Evolutionary conservation across 2,329 filamentous ascomycete species (phyloP).

Genomic region (Beauveria scarabaeidicola): DNA sequence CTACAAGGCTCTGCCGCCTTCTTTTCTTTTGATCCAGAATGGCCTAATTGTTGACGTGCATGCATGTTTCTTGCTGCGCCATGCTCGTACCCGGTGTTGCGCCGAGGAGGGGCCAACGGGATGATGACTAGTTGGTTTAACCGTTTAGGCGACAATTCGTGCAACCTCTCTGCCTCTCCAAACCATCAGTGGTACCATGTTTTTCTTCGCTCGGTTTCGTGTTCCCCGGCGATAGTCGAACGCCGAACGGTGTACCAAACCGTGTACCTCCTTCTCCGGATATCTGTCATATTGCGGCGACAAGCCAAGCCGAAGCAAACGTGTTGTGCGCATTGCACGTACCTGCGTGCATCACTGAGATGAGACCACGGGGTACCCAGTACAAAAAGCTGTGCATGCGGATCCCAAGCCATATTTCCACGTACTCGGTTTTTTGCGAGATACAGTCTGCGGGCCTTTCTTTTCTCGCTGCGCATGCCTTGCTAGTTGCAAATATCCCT

Average conservation of each 20-base stretch:
- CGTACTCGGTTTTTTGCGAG: constrained; percentile 1
- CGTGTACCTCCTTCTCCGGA: neutral
- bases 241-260: neutral
- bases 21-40: neutral
- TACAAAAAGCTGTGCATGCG: constrained; percentile 4
- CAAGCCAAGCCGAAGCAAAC: neutral
- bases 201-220: neutral
- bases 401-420: constrained; percentile 9
- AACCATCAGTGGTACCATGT: no score
- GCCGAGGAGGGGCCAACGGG: neutral
- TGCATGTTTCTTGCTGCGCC: neutral
- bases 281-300: neutral
- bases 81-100: neutral
- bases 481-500: neutral
- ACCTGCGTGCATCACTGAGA: neutral
- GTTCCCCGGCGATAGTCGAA: neutral
- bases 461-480: neutral
- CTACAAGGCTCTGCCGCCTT: neutral
- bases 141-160: neutral
- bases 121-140: neutral
- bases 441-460: neutral
- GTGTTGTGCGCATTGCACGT: neutral
- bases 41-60: neutral
- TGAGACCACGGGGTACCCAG: neutral
- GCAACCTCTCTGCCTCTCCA: neutral